Evolutionary conservation across 2,329 filamentous ascomycete genomes (phyloP).

Genomic region (Colletotrichum sp.): DNA sequence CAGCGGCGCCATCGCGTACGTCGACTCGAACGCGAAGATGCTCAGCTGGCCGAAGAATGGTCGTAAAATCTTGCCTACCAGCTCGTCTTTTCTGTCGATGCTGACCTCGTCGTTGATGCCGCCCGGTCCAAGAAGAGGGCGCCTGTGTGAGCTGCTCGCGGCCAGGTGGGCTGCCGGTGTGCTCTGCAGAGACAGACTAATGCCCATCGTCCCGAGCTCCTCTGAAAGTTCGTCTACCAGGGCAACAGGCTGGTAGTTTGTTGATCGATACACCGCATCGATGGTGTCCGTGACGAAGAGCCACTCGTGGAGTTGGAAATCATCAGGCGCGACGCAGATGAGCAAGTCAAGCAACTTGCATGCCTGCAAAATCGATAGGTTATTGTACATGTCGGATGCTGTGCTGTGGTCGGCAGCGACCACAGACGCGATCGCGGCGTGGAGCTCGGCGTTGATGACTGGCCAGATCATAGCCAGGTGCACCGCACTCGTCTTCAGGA

Average conservation of each 20-base stretch:
- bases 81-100: constrained; percentile 67
- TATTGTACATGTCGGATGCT: constrained; percentile 75
- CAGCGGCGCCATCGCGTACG: constrained; percentile 79
- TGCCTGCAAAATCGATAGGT: constrained; percentile 81
- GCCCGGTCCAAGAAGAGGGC: constrained; percentile 56
- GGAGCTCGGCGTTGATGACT: constrained; percentile 84
- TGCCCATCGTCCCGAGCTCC: constrained; percentile 61
- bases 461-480: constrained; percentile 91
- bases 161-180: constrained; percentile 43
- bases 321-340: constrained; percentile 86
- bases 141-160: constrained; percentile 40
- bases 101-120: constrained; percentile 61
- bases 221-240: constrained; percentile 87
- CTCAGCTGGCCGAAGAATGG: constrained; percentile 93
- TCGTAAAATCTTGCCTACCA: constrained; percentile 79
- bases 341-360: constrained; percentile 92
- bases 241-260: constrained; percentile 71
- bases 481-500: constrained; percentile 78
- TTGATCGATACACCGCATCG: constrained; percentile 87
- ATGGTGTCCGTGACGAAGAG: constrained; percentile 97
- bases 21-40: constrained; percentile 91
- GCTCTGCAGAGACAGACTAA: constrained; percentile 35
- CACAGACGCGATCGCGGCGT: constrained; percentile 78
- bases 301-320: constrained; percentile 99
- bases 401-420: constrained; percentile 68